Evolutionary conservation across 2,329 filamentous ascomycete species (phyloP), one percentile per base, ranked within the genome.

Genomic region (Sporothrix variecibatus): DNA sequence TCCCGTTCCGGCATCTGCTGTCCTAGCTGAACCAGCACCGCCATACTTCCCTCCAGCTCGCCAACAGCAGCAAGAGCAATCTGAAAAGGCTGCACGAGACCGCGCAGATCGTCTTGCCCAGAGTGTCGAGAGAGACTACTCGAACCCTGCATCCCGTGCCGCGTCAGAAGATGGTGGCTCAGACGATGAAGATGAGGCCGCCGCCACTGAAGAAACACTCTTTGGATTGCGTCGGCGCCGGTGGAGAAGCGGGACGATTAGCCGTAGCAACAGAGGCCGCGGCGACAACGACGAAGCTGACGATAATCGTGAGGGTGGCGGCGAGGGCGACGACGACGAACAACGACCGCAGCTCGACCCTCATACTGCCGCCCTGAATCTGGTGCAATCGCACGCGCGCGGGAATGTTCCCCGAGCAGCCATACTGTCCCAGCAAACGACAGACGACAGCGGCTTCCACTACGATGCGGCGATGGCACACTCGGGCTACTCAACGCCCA

Each of bases 81-180:
- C 81, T 0, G 81, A 81, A 74, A 77, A 80, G 7, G 81, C 81
- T 34, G 81, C 81, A 51, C 81, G 80, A 65, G 77, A 81, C 49
- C 79, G 81, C 20, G 81, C 81, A 2, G 81, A 82, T 65, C 78
- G 81, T 11, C 77, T 82, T 31, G 81, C 81, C 11, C 79, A 80
- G 72, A 79, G 78, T 46, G 79, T 82, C 1, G 80, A 79, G 31
- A 77, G 79, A 2, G 78, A 76, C 40, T 77, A 78, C 23, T 82
- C 81, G 7, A 78, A 76, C 7, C 78, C 80, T 2, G 77, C 73
- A 2, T 82, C 81, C 1, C 71, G 77, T 9, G 77, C 79, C 38
- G 75, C 53, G 3, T 82, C 81, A 0, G n/a, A 78, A 7, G 79
- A 80, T 40, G 69, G 71, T 9, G 74, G 77, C 58, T 68, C 71